These are phyloP conservation scores for Leptographium lundbergii DNA, from an alignment of 2,329 filamentous ascomycete genomes.

Conservation along the genomic window DNA sequence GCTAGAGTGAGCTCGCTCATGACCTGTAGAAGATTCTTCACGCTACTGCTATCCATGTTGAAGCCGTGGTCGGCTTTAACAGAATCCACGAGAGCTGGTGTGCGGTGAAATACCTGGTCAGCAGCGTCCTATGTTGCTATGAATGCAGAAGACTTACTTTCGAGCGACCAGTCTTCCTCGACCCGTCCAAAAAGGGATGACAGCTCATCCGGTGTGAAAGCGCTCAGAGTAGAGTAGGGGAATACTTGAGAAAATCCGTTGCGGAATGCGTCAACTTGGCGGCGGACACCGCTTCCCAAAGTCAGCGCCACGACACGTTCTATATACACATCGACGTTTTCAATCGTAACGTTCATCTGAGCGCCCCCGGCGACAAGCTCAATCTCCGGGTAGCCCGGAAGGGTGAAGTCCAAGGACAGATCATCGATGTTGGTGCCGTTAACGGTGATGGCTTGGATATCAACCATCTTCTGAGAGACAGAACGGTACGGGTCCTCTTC, in stretches of 20 bases:
- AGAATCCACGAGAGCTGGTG: constrained; percentile 79
- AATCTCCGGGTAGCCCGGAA: constrained; percentile 81
- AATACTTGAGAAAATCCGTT: constrained; percentile 91
- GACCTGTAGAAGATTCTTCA: constrained; percentile 80
- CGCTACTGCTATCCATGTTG: constrained; percentile 95
- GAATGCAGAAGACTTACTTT: constrained; percentile 54
- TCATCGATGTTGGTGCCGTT: constrained; percentile 75
- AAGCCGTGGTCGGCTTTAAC: constrained; percentile 98
- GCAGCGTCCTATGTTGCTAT: background rate
- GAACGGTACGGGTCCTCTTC: constrained; percentile 57
- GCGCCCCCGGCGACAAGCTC: constrained; percentile 68
- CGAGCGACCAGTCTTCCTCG: constrained; percentile 94
- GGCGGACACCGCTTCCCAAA: constrained; percentile 72
- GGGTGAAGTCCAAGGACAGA: constrained; percentile 81
- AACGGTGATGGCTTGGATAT: constrained; percentile 56
- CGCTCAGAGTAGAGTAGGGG: constrained; percentile 80
- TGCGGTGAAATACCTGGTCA: background rate
- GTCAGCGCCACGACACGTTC: constrained; percentile 88
- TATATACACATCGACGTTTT: constrained; percentile 83
- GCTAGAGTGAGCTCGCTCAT: constrained; percentile 75
- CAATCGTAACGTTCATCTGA: constrained; percentile 65
- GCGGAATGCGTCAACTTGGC: constrained; percentile 84
- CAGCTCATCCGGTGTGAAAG: constrained; percentile 90
- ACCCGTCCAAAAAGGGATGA: constrained; percentile 88
- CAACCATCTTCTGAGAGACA: constrained; percentile 55